Percentiles rank a stretch among this genome's conserved stretches.
phyloP scores from a whole-genome alignment of 257 asterid genomes.

The Euphrasia confusa region DNA sequence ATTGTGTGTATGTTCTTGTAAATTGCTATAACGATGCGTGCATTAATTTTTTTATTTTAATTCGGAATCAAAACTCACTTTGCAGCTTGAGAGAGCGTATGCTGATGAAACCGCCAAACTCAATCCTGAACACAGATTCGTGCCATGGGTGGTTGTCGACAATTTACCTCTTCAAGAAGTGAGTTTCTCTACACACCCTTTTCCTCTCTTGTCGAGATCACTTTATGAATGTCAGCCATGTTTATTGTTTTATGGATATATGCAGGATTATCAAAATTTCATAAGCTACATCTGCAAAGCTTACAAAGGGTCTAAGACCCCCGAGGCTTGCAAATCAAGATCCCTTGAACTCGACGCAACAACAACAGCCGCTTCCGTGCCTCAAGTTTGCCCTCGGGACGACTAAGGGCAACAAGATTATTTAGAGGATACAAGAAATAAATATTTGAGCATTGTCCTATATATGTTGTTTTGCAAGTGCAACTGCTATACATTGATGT shows the following conservation, averaged over 20 bases:
- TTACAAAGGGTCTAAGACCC: constrained; percentile 49
- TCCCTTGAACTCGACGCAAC: constrained; percentile 26
- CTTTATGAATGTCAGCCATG: neutral
- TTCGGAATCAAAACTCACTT: neutral
- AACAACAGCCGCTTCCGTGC: constrained; percentile 18
- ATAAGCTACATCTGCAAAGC: constrained; percentile 60
- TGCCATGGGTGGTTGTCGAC: constrained; percentile 89
- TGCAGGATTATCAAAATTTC: constrained; percentile 69
- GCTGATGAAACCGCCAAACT: constrained; percentile 70
- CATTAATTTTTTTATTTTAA: too few species aligned
- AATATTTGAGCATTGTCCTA: too few species aligned
- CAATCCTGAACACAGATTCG: constrained; percentile 69
- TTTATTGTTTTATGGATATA: constrained; percentile 1
- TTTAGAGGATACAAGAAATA: neutral
- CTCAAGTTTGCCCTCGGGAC: constrained; percentile 24
- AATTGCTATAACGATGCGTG: neutral
- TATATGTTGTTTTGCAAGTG: neutral
- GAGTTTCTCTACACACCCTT: constrained; percentile 21
- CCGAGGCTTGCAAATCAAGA: constrained; percentile 48
- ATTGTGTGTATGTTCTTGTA: neutral
- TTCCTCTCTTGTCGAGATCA: neutral
- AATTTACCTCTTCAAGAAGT: constrained; percentile 67
- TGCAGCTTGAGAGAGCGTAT: constrained; percentile 64
- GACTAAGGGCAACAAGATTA: neutral
- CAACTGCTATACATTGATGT: neutral